Conservation (phyloP, 2,329 filamentous ascomycete species). For the Leptosphaerulina australis region DNA sequence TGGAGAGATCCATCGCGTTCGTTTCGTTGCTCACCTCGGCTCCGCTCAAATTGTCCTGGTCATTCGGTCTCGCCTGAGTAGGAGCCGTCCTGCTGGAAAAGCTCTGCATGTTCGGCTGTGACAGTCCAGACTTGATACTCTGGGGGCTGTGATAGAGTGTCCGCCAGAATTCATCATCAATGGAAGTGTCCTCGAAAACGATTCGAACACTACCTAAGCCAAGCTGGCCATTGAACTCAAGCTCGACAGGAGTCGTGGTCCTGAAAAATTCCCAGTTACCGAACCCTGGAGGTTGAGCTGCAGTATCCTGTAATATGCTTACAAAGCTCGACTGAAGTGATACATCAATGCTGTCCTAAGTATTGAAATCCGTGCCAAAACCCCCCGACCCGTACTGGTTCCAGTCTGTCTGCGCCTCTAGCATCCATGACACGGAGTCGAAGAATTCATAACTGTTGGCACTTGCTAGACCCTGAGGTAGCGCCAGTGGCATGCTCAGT, state of each 20-base stretch:
- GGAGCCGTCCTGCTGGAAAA: not conserved
- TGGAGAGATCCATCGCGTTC: too few species aligned
- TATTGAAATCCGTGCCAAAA: conserved; percentile 42
- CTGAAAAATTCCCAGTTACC: not conserved
- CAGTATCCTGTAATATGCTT: not conserved
- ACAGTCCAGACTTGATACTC: not conserved
- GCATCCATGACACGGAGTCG: conserved; percentile 90
- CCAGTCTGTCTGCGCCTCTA: conserved; percentile 69
- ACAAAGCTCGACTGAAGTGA: not conserved
- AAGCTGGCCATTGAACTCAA: not conserved
- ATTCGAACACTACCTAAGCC: not conserved
- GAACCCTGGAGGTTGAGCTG: too few species aligned
- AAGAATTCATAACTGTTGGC: conserved; percentile 70
- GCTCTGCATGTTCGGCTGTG: not conserved
- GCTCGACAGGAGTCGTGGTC: too few species aligned
- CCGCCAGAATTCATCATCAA: not conserved
- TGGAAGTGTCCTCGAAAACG: not conserved
- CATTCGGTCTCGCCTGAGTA: not conserved
- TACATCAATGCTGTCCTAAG: conserved; percentile 18
- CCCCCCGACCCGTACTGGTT: conserved; percentile 35
- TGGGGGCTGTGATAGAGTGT: not conserved
- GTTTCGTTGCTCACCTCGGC: not conserved
- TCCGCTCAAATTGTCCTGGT: not conserved
- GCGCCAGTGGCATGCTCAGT: conserved; percentile 60
- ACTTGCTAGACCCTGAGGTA: conserved; percentile 60